These are phyloP conservation scores for Circinella minor DNA, from an alignment of 371 early-diverging fungal species.

Conservation along the genomic window DNA sequence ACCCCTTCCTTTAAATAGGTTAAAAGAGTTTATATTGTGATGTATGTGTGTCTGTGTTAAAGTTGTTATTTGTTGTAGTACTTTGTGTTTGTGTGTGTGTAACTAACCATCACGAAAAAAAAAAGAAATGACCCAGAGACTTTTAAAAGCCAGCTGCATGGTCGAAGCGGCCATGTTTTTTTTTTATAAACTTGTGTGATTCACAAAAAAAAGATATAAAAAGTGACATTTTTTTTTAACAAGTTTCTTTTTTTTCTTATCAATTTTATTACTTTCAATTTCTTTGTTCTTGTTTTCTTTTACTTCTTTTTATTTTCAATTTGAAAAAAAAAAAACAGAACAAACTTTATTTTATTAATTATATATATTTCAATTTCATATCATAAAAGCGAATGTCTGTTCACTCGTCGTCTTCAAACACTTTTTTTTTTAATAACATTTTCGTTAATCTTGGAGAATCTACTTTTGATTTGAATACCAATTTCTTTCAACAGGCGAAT, in stretches of 20 bases:
- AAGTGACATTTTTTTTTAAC: not conserved
- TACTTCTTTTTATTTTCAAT: not conserved
- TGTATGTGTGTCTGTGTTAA: not conserved
- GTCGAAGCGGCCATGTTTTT: constrained; percentile 4
- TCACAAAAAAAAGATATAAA: not conserved
- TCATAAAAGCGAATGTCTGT: constrained; percentile 12
- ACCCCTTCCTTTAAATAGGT: not conserved
- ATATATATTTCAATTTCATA: not conserved
- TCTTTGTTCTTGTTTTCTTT: not conserved
- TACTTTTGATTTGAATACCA: constrained; percentile 14
- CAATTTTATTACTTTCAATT: not conserved
- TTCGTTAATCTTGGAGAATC: constrained; percentile 7
- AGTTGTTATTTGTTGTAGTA: not conserved
- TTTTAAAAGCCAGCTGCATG: constrained; percentile 6
- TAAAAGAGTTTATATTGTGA: too few species aligned
- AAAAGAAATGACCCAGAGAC: not conserved
- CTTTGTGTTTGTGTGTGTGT: not conserved
- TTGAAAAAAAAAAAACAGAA: too few species aligned
- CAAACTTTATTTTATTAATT: not conserved
- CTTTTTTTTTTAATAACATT: constrained; percentile 3
- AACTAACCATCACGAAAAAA: too few species aligned
- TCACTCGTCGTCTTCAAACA: constrained; percentile 2
- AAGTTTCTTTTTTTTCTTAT: not conserved
- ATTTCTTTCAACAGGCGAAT: not conserved
- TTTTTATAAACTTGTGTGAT: not conserved